Percentiles rank a stretch among this genome's conserved stretches.
These are phyloP conservation scores for Eimeria maxima DNA, from an alignment of 169 alveolate species.

Conservation along the genomic window DNA sequence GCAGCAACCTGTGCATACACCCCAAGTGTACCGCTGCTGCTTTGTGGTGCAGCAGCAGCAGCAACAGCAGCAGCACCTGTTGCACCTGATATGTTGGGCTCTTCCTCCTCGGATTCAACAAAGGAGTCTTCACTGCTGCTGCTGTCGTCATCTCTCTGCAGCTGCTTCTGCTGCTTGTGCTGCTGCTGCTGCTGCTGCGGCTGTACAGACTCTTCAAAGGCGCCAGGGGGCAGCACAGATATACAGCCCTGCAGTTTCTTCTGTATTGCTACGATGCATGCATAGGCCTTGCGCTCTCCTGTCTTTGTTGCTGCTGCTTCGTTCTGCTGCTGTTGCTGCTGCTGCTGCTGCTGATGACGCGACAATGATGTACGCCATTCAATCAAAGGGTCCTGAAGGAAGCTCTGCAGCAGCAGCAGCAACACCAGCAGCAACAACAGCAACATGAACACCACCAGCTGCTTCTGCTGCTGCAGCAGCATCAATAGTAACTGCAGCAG, in stretches of 20 bases:
- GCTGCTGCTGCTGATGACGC: conserved; percentile 14
- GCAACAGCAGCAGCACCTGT: conserved; percentile 29
- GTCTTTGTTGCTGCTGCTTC: not conserved
- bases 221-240: conserved; percentile 28
- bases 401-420: no score
- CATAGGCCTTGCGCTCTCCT: conserved; percentile 64
- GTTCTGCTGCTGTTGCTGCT: conserved; percentile 61
- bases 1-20: conserved; percentile 67
- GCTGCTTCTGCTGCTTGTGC: no score
- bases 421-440: not conserved
- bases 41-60: not conserved
- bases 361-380: conserved; percentile 89
- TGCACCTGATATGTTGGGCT: not conserved
- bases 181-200: not conserved
- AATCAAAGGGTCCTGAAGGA: conserved; percentile 96
- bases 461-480: no score
- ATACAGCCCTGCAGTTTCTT: conserved; percentile 47
- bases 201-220: conserved; percentile 3
- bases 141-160: not conserved
- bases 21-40: conserved; percentile 58
- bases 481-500: not conserved
- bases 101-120: conserved; percentile 11
- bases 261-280: conserved; percentile 29
- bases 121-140: conserved; percentile 29
- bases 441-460: not conserved